phyloP scores from a whole-genome alignment of 1,284 basidiomycete genomes.

The Ceraceosorus bombacis region DNA sequence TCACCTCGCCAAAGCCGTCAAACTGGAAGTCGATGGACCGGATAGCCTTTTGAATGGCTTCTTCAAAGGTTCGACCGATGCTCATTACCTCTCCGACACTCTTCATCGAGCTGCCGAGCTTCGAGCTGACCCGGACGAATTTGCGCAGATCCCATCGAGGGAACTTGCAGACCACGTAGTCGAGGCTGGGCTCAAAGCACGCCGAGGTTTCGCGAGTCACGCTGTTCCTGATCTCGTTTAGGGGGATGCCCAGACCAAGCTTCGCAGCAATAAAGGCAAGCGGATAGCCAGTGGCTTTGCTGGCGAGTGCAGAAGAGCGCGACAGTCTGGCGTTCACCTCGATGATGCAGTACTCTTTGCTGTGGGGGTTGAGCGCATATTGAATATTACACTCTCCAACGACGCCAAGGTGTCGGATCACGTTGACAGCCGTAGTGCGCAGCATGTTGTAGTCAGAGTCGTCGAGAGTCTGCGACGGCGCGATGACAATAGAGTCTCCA shows the following conservation, averaged over 20 bases:
- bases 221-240: conserved; percentile 95
- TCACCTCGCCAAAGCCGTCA: conserved; percentile 64
- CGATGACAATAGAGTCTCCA: conserved; percentile 97
- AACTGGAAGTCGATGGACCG: conserved; percentile 92
- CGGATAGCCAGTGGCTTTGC: conserved; percentile 97
- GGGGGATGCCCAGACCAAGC: conserved; percentile 87
- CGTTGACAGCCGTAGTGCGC: conserved; percentile 92
- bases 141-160: conserved; percentile 98
- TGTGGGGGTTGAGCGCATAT: conserved; percentile 90
- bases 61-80: conserved; percentile 94
- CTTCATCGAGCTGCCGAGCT: conserved; percentile 61
- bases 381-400: conserved; percentile 99
- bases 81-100: conserved; percentile 99
- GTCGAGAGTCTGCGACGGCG: conserved; percentile 84
- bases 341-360: conserved; percentile 96
- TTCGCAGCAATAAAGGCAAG: conserved; percentile 98
- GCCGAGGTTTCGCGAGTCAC: conserved; percentile 93
- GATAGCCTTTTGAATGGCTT: conserved; percentile 96
- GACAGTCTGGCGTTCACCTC: conserved; percentile 99
- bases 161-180: conserved; percentile 97
- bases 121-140: conserved; percentile 58
- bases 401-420: conserved; percentile 93
- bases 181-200: conserved; percentile 95
- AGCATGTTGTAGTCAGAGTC: conserved; percentile 97
- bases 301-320: conserved; percentile 91